phyloP scores from a whole-genome alignment of 768 basidiomycete genomes.

The Strobilomyces dryophilus region DNA sequence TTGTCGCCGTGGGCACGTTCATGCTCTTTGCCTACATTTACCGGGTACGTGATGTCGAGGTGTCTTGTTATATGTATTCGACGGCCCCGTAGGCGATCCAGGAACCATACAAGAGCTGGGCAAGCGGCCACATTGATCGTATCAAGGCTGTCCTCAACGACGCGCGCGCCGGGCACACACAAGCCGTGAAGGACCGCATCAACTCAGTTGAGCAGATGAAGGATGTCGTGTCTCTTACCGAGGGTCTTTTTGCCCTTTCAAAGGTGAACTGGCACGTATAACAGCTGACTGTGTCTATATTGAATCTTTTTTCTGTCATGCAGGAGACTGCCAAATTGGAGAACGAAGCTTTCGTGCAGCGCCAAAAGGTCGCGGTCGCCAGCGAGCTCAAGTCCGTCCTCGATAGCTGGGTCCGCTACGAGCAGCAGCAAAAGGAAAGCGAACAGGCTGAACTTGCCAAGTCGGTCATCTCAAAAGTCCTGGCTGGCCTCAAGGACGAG shows the following conservation, averaged over 20 bases:
- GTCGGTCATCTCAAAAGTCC: constrained; percentile 84
- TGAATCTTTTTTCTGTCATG: not conserved
- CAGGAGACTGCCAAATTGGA: constrained; percentile 93
- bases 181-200: constrained; percentile 92
- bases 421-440: constrained; percentile 94
- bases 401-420: constrained; percentile 97
- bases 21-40: constrained; percentile 81
- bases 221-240: constrained; percentile 89
- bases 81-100: constrained; percentile 53
- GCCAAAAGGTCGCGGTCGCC: constrained; percentile 83
- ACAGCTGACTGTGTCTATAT: not conserved
- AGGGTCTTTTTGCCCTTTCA: constrained; percentile 87
- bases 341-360: constrained; percentile 82
- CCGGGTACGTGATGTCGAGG: constrained; percentile 47
- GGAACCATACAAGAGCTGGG: constrained; percentile 92
- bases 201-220: constrained; percentile 89
- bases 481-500: constrained; percentile 78
- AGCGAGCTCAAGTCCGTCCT: constrained; percentile 90
- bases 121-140: constrained; percentile 78
- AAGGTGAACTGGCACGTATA: constrained; percentile 50
- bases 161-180: constrained; percentile 86
- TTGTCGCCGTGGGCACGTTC: constrained; percentile 79
- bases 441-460: constrained; percentile 92
- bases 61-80: constrained; percentile 9
- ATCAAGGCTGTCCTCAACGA: constrained; percentile 78